Evolutionary conservation across 164 flowering plant genomes (phyloP), one percentile per base, ranked within the genome.

Genomic region (Hamamelis virginiana): DNA sequence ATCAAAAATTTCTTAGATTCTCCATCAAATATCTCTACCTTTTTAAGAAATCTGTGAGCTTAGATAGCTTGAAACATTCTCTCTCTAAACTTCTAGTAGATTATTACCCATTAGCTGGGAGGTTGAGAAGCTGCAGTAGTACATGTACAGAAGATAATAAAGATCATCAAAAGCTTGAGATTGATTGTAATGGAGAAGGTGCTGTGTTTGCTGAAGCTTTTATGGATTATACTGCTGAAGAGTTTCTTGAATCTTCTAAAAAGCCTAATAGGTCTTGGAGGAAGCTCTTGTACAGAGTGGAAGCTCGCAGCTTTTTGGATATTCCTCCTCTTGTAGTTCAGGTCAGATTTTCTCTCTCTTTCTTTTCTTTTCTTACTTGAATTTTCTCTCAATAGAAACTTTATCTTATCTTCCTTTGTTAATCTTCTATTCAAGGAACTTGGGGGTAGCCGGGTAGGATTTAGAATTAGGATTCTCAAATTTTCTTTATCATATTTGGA

Each of bases 61-160:
- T 66, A 0, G 88, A 84, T 10, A 8, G 27, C 60, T 63, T 94
- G 58, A 88, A 83, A 66, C 41, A 46, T 21, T 88, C 97, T 14
- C 91, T 94, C 12, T 84, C 97, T 3, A 75, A 52, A 33, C 82
- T 78, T 58, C 91, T 94, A 9, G 90, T 86, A 0, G 78, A 85
- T n/a, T 94, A 89, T 82, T 91, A 94, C 75, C 98, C 98, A 4
- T 79, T 94, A 46, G 98, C 98, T 0, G 98, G 98, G 22, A 81
- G 98, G 78, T 51, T 94, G 62, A 85, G 85, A 64, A 19, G 64
- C 15, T n/a, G n/a, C n/a, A n/a, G n/a, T n/a, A 69, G 75, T 33
- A 26, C 19, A 6, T n/a, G n/a, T n/a, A n/a, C n/a, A n/a, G n/a
- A n/a, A n/a, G n/a, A n/a, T n/a, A n/a, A n/a, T n/a, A 75, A 73